phyloP scores from a whole-genome alignment of 768 basidiomycete species.

The Leucocoprinus birnbaumii region DNA sequence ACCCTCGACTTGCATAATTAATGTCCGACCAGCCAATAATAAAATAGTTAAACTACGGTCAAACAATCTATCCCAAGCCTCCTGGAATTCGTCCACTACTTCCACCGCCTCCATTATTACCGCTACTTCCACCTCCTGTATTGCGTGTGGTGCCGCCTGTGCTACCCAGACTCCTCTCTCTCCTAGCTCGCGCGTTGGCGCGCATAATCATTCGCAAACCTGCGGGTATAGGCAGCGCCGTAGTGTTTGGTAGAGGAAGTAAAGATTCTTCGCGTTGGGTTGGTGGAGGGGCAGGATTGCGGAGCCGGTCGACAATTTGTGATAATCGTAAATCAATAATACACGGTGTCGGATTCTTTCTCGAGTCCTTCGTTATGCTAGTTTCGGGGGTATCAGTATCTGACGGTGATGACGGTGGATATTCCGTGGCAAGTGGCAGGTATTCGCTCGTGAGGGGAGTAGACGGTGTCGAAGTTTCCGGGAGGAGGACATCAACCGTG shows the following conservation, averaged over 20 bases:
- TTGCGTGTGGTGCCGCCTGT: slow-evolving; percentile 10
- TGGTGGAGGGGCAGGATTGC: slow-evolving; percentile 43
- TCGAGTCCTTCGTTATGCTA: slow-evolving; percentile 20
- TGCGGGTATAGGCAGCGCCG: slow-evolving; percentile 47
- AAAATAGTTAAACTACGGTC: slow-evolving; percentile 11
- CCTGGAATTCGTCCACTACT: slow-evolving; percentile 30
- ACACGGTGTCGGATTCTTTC: slow-evolving; percentile 14
- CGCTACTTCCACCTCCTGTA: slow-evolving; percentile 6
- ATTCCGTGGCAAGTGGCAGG: neutral
- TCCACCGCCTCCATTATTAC: slow-evolving; percentile 1
- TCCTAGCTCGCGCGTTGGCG: slow-evolving; percentile 25
- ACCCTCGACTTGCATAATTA: no score
- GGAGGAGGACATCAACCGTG: slow-evolving; percentile 36
- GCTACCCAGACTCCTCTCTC: slow-evolving; percentile 8
- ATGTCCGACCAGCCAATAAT: neutral
- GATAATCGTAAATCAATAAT: slow-evolving; percentile 63
- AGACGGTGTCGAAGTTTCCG: slow-evolving; percentile 16
- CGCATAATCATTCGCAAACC: slow-evolving; percentile 51
- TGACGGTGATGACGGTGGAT: slow-evolving; percentile 19
- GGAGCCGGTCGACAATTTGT: slow-evolving; percentile 53
- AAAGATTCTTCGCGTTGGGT: slow-evolving; percentile 26
- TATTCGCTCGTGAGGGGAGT: slow-evolving; percentile 12
- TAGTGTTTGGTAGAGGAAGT: slow-evolving; percentile 62
- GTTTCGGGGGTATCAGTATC: slow-evolving; percentile 11
- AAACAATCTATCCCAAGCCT: slow-evolving; percentile 14